phyloP scores from a whole-genome alignment of 2,329 filamentous ascomycete genomes.

The Ophiocordyceps robertsii region DNA sequence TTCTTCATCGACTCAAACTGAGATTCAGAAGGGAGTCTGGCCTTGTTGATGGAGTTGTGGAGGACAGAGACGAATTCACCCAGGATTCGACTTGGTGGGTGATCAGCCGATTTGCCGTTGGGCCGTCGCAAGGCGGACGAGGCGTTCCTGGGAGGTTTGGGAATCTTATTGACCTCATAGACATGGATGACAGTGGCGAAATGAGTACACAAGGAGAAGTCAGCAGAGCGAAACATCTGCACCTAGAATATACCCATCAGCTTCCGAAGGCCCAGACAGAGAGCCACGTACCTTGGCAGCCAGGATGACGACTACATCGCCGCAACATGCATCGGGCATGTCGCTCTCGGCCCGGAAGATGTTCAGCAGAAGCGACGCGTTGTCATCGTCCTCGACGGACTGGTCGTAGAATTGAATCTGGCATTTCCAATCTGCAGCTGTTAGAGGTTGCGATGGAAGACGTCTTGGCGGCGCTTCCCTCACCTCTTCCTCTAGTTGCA shows the following conservation, averaged over 20 bases:
- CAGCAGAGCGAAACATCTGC: conserved; percentile 13
- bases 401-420: conserved; percentile 47
- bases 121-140: conserved; percentile 12
- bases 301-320: conserved; percentile 31
- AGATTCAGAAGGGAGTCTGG: conserved; percentile 23
- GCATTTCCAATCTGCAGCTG: conserved; percentile 41
- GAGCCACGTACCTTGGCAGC: conserved; percentile 33
- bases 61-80: conserved; percentile 33
- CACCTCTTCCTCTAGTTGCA: conserved; percentile 37
- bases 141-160: conserved; percentile 22
- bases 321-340: conserved; percentile 32
- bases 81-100: conserved; percentile 13
- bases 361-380: conserved; percentile 31
- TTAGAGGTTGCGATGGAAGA: conserved; percentile 1
- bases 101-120: conserved; percentile 7
- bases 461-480: background rate
- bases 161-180: conserved; percentile 20
- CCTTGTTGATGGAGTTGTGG: conserved; percentile 30
- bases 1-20: conserved; percentile 27
- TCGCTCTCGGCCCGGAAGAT: conserved; percentile 43
- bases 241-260: conserved; percentile 15
- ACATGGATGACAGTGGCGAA: conserved; percentile 28
- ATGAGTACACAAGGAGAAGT: conserved; percentile 31
- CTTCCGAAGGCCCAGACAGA: background rate
- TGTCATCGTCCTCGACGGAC: conserved; percentile 30